A percentile compares a stretch with the other conserved stretches of the same genome.
Conservation (phyloP, 2,329 filamentous ascomycete species). For the Fusarium sp. region DNA sequence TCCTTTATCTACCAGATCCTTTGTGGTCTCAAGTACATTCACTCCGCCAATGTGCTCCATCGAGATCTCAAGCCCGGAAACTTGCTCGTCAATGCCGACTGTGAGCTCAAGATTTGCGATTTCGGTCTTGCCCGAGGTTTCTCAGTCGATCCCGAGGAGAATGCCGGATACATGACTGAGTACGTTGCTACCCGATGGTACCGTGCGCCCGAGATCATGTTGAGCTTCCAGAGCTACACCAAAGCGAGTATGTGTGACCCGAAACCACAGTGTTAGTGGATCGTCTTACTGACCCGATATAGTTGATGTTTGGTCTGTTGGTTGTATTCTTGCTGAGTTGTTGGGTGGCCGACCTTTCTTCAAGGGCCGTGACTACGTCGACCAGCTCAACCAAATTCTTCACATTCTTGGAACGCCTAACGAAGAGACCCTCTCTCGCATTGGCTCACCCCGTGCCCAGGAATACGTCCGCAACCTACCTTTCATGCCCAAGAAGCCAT, state of each 20-base stretch:
- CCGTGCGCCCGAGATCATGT: conserved; percentile 95
- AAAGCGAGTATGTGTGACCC: conserved; percentile 87
- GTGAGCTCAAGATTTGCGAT: conserved; percentile 99
- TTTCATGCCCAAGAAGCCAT: conserved; percentile 92
- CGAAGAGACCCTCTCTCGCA: conserved; percentile 91
- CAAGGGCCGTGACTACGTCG: conserved; percentile 98
- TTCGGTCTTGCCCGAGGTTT: conserved; percentile 97
- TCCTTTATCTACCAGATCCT: conserved; percentile 99
- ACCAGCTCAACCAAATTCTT: conserved; percentile 98
- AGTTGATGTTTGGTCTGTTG: conserved; percentile 99
- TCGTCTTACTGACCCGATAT: conserved; percentile 18
- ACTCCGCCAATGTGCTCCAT: conserved; percentile 97
- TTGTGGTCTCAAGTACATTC: conserved; percentile 98
- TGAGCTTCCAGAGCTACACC: conserved; percentile 99
- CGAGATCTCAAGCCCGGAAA: conserved; percentile 98
- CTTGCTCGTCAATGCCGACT: conserved; percentile 96
- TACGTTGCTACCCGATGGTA: conserved; percentile 99
- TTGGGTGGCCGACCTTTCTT: conserved; percentile 97
- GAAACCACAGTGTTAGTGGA: background rate
- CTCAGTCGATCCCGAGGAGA: conserved; percentile 96
- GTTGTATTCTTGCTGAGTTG: conserved; percentile 95
- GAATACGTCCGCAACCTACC: conserved; percentile 98
- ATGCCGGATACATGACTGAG: conserved; percentile 99
- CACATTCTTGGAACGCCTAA: conserved; percentile 97
- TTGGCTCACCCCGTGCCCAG: conserved; percentile 93